Percentiles rank a stretch among this genome's conserved stretches.
These are phyloP conservation scores for Chloris gayana DNA, from an alignment of 176 grass and related monocot species.

Conservation along the genomic window DNA sequence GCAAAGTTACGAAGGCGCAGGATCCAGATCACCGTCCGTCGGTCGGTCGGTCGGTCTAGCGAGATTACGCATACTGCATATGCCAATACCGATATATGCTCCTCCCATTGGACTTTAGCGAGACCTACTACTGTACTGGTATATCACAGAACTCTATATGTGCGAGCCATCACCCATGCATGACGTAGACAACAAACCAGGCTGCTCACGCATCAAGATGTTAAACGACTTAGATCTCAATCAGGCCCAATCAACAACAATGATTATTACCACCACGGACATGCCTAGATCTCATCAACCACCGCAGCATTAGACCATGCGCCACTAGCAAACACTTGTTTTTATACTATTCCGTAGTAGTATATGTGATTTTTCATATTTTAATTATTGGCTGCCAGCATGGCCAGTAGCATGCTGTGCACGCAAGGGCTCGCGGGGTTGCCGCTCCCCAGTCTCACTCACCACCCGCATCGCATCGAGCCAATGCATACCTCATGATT, in stretches of 20 bases:
- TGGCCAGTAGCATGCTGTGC: slow-evolving; percentile 4
- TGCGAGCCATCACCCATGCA: neutral
- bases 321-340: neutral
- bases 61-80: neutral
- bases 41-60: neutral
- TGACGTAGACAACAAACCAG: neutral
- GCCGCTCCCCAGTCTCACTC: neutral
- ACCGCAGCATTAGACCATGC: slow-evolving; percentile 2
- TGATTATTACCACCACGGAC: slow-evolving; percentile 20
- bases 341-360: neutral
- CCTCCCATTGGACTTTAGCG: neutral
- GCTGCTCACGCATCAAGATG: slow-evolving; percentile 1
- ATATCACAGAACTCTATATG: neutral
- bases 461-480: neutral
- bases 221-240: slow-evolving; percentile 6
- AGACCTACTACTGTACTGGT: neutral
- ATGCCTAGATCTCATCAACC: slow-evolving; percentile 29
- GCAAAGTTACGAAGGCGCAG: neutral
- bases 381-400: neutral
- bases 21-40: slow-evolving; percentile 18
- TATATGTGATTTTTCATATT: neutral
- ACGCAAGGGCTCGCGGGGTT: slow-evolving; percentile 3
- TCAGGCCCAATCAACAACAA: slow-evolving; percentile 11
- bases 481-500: neutral
- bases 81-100: neutral